Base-by-base conservation (phyloP, 2,329 filamentous ascomycete genomes). In the Ceratocystis albifundus region DNA sequence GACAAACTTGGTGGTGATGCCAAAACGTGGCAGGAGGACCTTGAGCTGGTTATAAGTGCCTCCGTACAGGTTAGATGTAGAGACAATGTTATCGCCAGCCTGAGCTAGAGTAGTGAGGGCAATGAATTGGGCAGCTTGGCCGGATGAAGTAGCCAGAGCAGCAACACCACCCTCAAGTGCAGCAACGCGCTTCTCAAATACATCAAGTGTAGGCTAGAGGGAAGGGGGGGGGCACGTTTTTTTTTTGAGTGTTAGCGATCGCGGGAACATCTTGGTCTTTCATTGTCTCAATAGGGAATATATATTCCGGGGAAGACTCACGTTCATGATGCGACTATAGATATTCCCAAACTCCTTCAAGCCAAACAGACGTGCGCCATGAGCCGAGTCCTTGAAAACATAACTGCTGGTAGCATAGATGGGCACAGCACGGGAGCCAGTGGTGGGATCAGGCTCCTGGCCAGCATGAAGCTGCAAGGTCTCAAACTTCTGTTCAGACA, bases 31-130 rank as follows among this genome's bases (percentile, higher is more conserved):
- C 66, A 96, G 80, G 70, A 90, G 83, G 59, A 96, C 91, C 79
- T 96, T 96, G 78, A 96, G 85, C 79, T 96, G 93, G 78, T 97
- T 96, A 80, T 96, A 96, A 17, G 93, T 96, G 74, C 92, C 92
- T 70, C 92, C 92, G 77, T 96, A 96, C 67, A 96, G 80, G 77
- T 95, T 96, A 63, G 87, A 87, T 5, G 93, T 96, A 12, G 90
- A 88, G 64, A 96, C 84, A 71, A 96, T 96, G 80, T 96, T 96
- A 80, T 96, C 92, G 61, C 93, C 93, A 0, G 86, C 83, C 69
- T 90, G 85, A 3, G 90, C 90, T n/a, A 97, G 85, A 5, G 91
- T 86, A 28, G 85, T 81, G 72, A 96, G 87, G 66, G 90, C 81
- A 80, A 96, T 92, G 80, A 96, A 96, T 74, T 96, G 92, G 1